Base-by-base conservation (phyloP, 2,329 filamentous ascomycete species). In the Chalaropsis thielavioides region DNA sequence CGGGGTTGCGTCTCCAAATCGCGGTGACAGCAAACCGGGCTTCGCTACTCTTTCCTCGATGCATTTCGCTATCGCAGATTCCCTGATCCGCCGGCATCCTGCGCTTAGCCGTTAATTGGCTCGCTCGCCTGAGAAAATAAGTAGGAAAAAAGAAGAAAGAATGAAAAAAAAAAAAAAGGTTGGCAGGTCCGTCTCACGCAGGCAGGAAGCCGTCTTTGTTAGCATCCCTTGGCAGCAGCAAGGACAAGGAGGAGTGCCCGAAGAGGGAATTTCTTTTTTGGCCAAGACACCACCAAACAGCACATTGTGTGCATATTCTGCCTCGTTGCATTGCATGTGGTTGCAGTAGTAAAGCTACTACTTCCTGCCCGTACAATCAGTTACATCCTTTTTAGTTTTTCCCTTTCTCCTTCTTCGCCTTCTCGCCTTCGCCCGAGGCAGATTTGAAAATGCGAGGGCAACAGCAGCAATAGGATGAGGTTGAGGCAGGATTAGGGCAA, bases 41-140 rank as follows among this genome's bases (percentile, higher is more conserved):
- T n/a, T n/a, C n/a, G n/a, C n/a, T n/a, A n/a, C n/a, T n/a, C n/a
- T n/a, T n/a, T n/a, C n/a, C n/a, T n/a, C n/a, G n/a, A n/a, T n/a
- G n/a, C n/a, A n/a, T n/a, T n/a, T n/a, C n/a, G n/a, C n/a, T n/a
- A n/a, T n/a, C n/a, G n/a, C n/a, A n/a, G n/a, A 6, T 27, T 54
- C 49, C 19, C 49, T 54, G n/a, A 54, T 54, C 49, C 49, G 49
- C 49, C 49, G 49, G 49, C 49, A 54, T 54, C 24, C 49, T 54
- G 49, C 49, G 22, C 19, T 54, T 27, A 27, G 49, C 19, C 22
- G 49, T 27, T 54, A 24, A 15, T 3, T 41, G 40, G n/a, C n/a
- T n/a, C n/a, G n/a, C n/a, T n/a, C n/a, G n/a, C n/a, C n/a, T n/a
- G n/a, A n/a, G n/a, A n/a, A n/a, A n/a, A n/a, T n/a, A n/a, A n/a